Evolutionary conservation across 768 basidiomycete species (phyloP).

Genomic region (Mycena filopes): DNA sequence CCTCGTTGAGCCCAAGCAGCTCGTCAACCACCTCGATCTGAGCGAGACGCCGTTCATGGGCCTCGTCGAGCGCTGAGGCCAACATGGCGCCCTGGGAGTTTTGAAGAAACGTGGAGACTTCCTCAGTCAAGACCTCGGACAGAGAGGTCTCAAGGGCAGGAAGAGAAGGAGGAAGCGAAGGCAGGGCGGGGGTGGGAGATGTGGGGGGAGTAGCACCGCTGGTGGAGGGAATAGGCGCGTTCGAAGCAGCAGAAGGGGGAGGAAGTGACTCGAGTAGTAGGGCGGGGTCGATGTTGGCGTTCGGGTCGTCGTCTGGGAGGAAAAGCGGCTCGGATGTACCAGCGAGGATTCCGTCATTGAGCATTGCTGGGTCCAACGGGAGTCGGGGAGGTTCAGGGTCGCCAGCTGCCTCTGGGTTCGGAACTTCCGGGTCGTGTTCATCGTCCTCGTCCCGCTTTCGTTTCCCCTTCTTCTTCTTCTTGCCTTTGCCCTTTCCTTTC

Average conservation of each 20-base stretch:
- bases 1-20: slow-evolving; percentile 86
- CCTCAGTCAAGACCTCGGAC: slow-evolving; percentile 71
- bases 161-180: slow-evolving; percentile 30
- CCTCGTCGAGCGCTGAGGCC: slow-evolving; percentile 71
- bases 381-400: slow-evolving; percentile 38
- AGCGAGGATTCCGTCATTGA: slow-evolving; percentile 75
- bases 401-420: slow-evolving; percentile 33
- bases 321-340: slow-evolving; percentile 62
- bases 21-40: slow-evolving; percentile 67
- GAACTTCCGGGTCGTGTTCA: slow-evolving; percentile 35
- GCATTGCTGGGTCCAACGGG: slow-evolving; percentile 65
- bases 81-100: slow-evolving; percentile 71
- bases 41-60: slow-evolving; percentile 68
- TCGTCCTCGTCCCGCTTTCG: slow-evolving; percentile 47
- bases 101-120: slow-evolving; percentile 74
- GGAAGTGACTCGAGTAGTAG: slow-evolving; percentile 47
- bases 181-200: slow-evolving; percentile 13
- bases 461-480: slow-evolving; percentile 46
- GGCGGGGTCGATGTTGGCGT: slow-evolving; percentile 66
- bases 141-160: slow-evolving; percentile 68
- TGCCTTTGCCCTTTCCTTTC: slow-evolving; percentile 40
- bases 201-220: slow-evolving; percentile 6
- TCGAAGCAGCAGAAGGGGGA: slow-evolving; percentile 14
- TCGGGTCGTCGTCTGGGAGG: slow-evolving; percentile 54
- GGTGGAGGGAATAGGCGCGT: slow-evolving; percentile 2